These are phyloP conservation scores for Fusarium sarcochroum DNA, from an alignment of 2,329 filamentous ascomycete genomes.

Conservation along the genomic window DNA sequence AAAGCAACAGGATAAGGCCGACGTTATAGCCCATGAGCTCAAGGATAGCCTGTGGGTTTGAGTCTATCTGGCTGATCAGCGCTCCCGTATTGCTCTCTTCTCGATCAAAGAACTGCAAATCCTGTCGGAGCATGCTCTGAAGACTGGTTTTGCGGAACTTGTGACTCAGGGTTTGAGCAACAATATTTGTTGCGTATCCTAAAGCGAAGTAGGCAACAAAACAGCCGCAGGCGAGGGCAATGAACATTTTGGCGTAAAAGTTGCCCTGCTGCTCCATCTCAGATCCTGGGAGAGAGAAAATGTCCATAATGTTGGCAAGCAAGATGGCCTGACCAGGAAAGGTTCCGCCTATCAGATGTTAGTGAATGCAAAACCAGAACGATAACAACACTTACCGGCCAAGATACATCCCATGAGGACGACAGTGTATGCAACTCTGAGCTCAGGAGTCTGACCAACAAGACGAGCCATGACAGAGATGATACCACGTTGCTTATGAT, in stretches of 20 bases:
- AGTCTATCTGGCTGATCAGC: conserved; percentile 52
- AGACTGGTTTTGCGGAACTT: conserved; percentile 42
- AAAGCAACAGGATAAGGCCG: conserved; percentile 53
- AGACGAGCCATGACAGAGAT: too few relatives aligned
- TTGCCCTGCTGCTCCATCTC: conserved; percentile 57
- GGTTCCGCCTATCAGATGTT: too few relatives aligned
- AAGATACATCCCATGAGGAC: too few relatives aligned
- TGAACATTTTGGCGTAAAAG: conserved; percentile 69
- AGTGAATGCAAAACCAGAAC: too few relatives aligned
- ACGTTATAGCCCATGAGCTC: conserved; percentile 60
- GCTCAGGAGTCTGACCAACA: too few relatives aligned
- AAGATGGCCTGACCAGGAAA: conserved; percentile 61
- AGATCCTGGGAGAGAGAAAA: conserved; percentile 54
- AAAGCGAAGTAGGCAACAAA: conserved; percentile 59
- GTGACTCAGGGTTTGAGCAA: conserved; percentile 45
- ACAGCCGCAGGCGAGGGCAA: conserved; percentile 61
- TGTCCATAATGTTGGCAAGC: conserved; percentile 56
- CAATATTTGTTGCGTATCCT: conserved; percentile 52
- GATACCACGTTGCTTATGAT: too few relatives aligned
- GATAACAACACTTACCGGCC: too few relatives aligned
- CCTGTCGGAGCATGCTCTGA: conserved; percentile 54
- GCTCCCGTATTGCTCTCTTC: conserved; percentile 57
- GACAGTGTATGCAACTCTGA: too few relatives aligned
- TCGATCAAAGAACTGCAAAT: conserved; percentile 59
- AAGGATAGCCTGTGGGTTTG: conserved; percentile 54